Conservation (phyloP, 129 eudicot species). For the Smallanthus sonchifolius region DNA sequence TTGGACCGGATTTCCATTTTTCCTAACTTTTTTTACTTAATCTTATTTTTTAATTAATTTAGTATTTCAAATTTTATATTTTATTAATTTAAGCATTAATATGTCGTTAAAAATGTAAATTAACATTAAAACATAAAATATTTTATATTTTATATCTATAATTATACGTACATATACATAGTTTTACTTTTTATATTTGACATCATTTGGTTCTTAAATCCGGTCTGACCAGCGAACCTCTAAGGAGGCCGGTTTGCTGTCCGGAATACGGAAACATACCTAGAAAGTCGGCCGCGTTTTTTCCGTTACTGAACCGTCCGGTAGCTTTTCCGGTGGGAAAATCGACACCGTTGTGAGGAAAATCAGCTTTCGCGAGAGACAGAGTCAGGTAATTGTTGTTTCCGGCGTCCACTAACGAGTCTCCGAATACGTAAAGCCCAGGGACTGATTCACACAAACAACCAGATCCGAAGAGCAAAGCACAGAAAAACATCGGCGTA, state of each 20-base stretch:
- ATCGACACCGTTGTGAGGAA: conserved; percentile 81
- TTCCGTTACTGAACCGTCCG: conserved; percentile 86
- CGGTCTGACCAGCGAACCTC: no score
- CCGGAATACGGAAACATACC: conserved; percentile 32
- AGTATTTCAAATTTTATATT: no score
- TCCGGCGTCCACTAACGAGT: conserved; percentile 76
- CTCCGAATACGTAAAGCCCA: conserved; percentile 65
- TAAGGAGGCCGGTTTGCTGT: not conserved
- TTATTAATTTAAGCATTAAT: no score
- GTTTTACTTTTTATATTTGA: no score
- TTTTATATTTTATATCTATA: no score
- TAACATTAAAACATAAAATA: no score
- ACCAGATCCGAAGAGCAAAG: conserved; percentile 16
- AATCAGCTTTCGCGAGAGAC: conserved; percentile 66
- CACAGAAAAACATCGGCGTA: not conserved
- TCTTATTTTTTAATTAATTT: no score
- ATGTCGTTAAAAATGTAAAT: no score
- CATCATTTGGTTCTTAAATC: not conserved
- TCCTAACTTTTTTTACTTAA: no score
- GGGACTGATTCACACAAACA: conserved; percentile 29
- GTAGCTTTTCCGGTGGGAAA: conserved; percentile 64
- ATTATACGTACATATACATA: no score
- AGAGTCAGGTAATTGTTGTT: conserved; percentile 57
- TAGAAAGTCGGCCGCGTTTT: conserved; percentile 78
- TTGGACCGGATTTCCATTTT: no score